These are phyloP conservation scores for sweet orange (Citrus sinensis) DNA, from an alignment of 345 rosid genomes.

Conservation along the genomic window DVS_A1.0 CM039169.1:32021501-32022000, in stretches of 20 bases:
- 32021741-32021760: constrained; percentile 23
- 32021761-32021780: constrained; percentile 25
- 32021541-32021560: constrained; percentile 32
- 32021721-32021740: constrained; percentile 25
- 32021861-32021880: constrained; percentile 66
- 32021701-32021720: constrained; percentile 33
- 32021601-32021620: constrained; percentile 25
- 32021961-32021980: background rate
- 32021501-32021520: constrained; percentile 24
- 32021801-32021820: constrained; percentile 54
- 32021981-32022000: constrained; percentile 12
- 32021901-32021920: constrained; percentile 57
- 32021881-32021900: constrained; percentile 58
- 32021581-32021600: constrained; percentile 27
- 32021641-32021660: constrained; percentile 29
- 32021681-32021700: constrained; percentile 41
- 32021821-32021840: constrained; percentile 36
- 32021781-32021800: constrained; percentile 33
- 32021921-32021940: constrained; percentile 66
- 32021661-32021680: constrained; percentile 40
- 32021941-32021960: background rate
- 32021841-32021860: constrained; percentile 37
- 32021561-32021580: constrained; percentile 27
- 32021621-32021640: constrained; percentile 31
- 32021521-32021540: constrained; percentile 33